A percentile compares a stretch with the other conserved stretches of the same genome.
Evolutionary conservation across 2,329 filamentous ascomycete species (phyloP).

Genomic region (Dactylellina parvicollis): DNA sequence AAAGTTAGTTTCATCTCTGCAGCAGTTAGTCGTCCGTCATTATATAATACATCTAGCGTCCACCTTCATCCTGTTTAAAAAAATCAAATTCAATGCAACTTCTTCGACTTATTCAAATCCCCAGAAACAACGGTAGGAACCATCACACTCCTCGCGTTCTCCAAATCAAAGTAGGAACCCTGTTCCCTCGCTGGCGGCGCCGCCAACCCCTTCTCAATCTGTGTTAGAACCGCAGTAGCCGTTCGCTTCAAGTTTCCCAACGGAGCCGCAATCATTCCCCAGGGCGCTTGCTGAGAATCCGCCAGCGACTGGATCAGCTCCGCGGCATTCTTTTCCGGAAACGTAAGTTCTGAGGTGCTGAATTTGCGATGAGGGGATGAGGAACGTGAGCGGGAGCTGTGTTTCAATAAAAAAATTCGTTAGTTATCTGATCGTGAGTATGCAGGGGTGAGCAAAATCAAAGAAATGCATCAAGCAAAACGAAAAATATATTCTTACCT

Average conservation of each 20-base stretch:
- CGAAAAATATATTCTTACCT: slow-evolving; percentile 62
- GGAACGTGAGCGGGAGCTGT: slow-evolving; percentile 43
- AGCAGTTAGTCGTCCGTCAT: not conserved
- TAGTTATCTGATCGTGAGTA: too few species aligned
- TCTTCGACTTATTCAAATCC: slow-evolving; percentile 72
- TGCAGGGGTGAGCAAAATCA: slow-evolving; percentile 41
- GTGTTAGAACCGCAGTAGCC: slow-evolving; percentile 85
- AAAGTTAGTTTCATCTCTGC: not conserved
- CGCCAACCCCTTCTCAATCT: slow-evolving; percentile 87
- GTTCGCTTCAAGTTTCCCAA: slow-evolving; percentile 78
- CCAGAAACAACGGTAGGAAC: slow-evolving; percentile 67
- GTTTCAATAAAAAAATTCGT: not conserved
- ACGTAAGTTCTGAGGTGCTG: slow-evolving; percentile 57
- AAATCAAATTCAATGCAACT: slow-evolving; percentile 67
- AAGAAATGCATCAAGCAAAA: too few species aligned
- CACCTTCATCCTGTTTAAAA: not conserved
- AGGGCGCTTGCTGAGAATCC: slow-evolving; percentile 76
- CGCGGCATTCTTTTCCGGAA: slow-evolving; percentile 58
- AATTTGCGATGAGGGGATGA: slow-evolving; percentile 58
- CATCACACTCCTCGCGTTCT: slow-evolving; percentile 64
- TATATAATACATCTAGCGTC: slow-evolving; percentile 12
- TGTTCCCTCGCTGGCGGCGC: slow-evolving; percentile 62
- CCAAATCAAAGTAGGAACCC: slow-evolving; percentile 57
- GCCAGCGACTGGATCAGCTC: slow-evolving; percentile 63
- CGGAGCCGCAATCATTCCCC: slow-evolving; percentile 67